Percentiles rank a stretch among this genome's conserved stretches.
phyloP scores from a whole-genome alignment of 2,329 filamentous ascomycete species.

The Ceratocystis cacaofunesta region DNA sequence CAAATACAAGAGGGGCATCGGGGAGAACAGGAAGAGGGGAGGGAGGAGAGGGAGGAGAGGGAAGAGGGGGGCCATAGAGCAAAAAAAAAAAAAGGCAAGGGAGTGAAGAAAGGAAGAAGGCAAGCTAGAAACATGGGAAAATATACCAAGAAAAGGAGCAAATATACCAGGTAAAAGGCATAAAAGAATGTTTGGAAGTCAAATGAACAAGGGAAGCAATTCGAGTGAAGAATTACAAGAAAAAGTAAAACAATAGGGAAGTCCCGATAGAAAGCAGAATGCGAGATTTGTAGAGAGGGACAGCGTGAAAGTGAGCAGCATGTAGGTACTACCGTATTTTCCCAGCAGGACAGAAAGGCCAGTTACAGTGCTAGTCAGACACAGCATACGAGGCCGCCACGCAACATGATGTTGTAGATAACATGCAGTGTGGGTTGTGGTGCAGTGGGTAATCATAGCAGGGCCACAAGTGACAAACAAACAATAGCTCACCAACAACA shows the following conservation, averaged over 20 bases:
- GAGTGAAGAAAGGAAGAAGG: background rate
- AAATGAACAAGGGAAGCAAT: background rate
- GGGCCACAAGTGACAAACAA: background rate
- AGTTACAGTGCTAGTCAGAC: background rate
- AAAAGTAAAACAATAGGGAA: too few relatives aligned
- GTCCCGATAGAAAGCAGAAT: too few relatives aligned
- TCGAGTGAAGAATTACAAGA: too few relatives aligned
- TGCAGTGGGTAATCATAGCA: background rate
- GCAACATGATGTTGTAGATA: background rate
- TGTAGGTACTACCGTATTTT: background rate
- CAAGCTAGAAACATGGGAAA: background rate
- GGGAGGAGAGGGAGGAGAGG: background rate
- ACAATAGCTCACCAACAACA: background rate
- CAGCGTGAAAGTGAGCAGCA: background rate
- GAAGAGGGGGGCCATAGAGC: background rate
- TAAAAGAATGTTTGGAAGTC: background rate
- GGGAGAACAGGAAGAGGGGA: background rate
- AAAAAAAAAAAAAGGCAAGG: background rate
- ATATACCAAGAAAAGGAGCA: background rate
- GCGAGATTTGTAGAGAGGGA: too few relatives aligned
- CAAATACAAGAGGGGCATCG: background rate
- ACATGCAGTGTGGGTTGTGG: background rate
- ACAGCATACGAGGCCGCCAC: background rate
- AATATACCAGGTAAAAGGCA: background rate
- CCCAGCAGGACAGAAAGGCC: background rate